Evolutionary conservation across 108 stramenopile genomes (phyloP).

Genomic region (Cyclotella kingstonii): DNA sequence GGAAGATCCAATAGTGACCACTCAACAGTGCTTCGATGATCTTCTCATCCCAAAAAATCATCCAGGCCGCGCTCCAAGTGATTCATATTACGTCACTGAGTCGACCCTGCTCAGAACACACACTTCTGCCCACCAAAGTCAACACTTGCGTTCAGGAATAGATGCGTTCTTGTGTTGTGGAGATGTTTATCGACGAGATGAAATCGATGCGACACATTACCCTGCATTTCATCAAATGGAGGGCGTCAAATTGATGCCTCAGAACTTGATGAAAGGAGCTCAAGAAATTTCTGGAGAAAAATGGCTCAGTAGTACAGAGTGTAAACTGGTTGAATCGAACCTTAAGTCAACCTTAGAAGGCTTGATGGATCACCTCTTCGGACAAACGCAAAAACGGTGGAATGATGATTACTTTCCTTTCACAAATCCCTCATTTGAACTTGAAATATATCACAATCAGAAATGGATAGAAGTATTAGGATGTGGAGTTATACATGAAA

Average conservation of each 20-base stretch:
- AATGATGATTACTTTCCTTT: constrained; percentile 93
- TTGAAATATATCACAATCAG: constrained; percentile 89
- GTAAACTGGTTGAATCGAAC: constrained; percentile 35
- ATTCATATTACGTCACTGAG: constrained; percentile 90
- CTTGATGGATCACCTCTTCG: constrained; percentile 65
- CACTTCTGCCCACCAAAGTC: constrained; percentile 92
- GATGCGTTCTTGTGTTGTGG: constrained; percentile 86
- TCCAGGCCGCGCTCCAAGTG: constrained; percentile 81
- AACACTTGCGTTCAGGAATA: constrained; percentile 73
- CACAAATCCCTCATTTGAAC: constrained; percentile 91
- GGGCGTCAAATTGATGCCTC: constrained; percentile 66
- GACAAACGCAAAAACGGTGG: constrained; percentile 52
- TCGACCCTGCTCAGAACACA: constrained; percentile 86
- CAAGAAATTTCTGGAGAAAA: constrained; percentile 26
- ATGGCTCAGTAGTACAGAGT: constrained; percentile 36
- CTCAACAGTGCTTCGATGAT: constrained; percentile 72
- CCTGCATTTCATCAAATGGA: constrained; percentile 98
- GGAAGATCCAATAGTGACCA: constrained; percentile 75
- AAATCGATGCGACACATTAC: constrained; percentile 94
- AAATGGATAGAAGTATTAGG: constrained; percentile 97
- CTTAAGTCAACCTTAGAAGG: constrained; percentile 70
- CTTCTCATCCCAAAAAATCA: constrained; percentile 85
- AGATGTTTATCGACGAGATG: constrained; percentile 95
- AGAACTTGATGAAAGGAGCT: constrained; percentile 23
- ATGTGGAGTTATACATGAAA: constrained; percentile 91